Percentiles rank a stretch among this genome's conserved stretches.
phyloP scores from a whole-genome alignment of 106 monocot genomes.

The Ottelia alismoides region DNA sequence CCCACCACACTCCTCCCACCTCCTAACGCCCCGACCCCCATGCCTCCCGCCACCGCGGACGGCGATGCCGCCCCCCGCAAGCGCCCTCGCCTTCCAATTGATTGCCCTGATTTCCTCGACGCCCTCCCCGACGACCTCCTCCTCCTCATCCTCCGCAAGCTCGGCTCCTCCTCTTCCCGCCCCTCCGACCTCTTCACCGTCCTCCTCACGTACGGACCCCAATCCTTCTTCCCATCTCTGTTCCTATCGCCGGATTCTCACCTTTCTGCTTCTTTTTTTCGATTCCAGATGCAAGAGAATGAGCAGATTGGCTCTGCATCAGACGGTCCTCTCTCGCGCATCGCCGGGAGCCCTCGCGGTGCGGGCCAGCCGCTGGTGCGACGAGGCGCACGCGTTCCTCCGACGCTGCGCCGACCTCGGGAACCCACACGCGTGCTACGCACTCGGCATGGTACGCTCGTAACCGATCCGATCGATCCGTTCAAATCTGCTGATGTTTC shows the following conservation, averaged over 20 bases:
- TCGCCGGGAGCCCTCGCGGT: slow-evolving; percentile 16
- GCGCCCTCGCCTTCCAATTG: too few species aligned
- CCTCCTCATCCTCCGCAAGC: slow-evolving; percentile 5
- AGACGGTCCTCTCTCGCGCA: slow-evolving; percentile 19
- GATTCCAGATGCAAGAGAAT: slow-evolving; percentile 32
- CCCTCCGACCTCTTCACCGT: slow-evolving; percentile 14
- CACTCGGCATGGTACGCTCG: slow-evolving; percentile 24
- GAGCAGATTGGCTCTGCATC: slow-evolving; percentile 13
- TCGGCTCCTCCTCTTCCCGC: too few species aligned
- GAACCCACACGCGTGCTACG: slow-evolving; percentile 37
- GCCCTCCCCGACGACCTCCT: too few species aligned
- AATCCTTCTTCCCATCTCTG: too few species aligned
- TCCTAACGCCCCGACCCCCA: too few species aligned
- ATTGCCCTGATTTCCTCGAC: too few species aligned
- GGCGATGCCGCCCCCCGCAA: too few species aligned
- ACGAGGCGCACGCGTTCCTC: slow-evolving; percentile 27
- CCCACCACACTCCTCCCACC: too few species aligned
- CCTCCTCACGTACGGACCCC: slow-evolving; percentile 8
- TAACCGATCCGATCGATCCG: not conserved
- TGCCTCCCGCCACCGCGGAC: too few species aligned
- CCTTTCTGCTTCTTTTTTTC: too few species aligned
- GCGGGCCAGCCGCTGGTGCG: slow-evolving; percentile 24
- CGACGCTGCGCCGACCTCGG: slow-evolving; percentile 34
- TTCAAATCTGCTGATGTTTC: not conserved
- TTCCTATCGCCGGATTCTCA: not conserved